Percentiles rank a stretch among this genome's conserved stretches.
phyloP scores from a whole-genome alignment of 805 yeast species.

The Wickerhamiella nectarea region DNA sequence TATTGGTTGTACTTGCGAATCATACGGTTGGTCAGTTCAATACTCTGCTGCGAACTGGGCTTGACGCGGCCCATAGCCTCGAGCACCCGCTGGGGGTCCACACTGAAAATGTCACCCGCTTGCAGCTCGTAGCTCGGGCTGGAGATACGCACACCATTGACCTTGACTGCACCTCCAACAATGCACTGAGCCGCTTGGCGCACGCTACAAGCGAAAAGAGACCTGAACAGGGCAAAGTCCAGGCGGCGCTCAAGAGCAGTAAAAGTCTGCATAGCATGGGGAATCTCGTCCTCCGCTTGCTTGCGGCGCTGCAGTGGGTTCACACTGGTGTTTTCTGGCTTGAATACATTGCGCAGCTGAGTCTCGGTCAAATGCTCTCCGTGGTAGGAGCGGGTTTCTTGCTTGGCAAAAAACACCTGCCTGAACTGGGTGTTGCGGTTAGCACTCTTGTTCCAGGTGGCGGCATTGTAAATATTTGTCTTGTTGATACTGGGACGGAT shows the following conservation, averaged over 20 bases:
- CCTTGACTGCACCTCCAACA: constrained; percentile 65
- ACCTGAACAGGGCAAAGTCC: constrained; percentile 79
- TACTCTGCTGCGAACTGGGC: constrained; percentile 58
- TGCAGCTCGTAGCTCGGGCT: constrained; percentile 67
- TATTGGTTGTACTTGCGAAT: constrained; percentile 63
- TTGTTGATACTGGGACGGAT: constrained; percentile 86
- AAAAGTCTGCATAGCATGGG: constrained; percentile 75
- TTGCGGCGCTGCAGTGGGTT: constrained; percentile 49
- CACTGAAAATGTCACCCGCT: constrained; percentile 80
- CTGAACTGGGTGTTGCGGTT: constrained; percentile 52
- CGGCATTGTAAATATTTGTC: constrained; percentile 78
- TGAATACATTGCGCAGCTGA: constrained; percentile 61
- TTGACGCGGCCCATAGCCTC: constrained; percentile 73
- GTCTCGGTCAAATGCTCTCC: constrained; percentile 86
- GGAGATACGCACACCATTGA: constrained; percentile 65
- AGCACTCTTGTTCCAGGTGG: constrained; percentile 42
- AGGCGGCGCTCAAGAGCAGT: constrained; percentile 79
- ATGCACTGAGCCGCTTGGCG: constrained; percentile 90
- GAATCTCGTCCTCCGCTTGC: constrained; percentile 43
- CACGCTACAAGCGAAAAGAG: constrained; percentile 84
- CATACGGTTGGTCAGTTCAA: constrained; percentile 58
- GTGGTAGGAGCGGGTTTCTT: constrained; percentile 86
- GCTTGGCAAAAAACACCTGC: constrained; percentile 84
- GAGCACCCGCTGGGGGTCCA: constrained; percentile 73
- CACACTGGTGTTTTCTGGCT: constrained; percentile 60